Evolutionary conservation across 2,329 filamentous ascomycete genomes (phyloP).

Genomic region (Paecilomyces sp.): DNA sequence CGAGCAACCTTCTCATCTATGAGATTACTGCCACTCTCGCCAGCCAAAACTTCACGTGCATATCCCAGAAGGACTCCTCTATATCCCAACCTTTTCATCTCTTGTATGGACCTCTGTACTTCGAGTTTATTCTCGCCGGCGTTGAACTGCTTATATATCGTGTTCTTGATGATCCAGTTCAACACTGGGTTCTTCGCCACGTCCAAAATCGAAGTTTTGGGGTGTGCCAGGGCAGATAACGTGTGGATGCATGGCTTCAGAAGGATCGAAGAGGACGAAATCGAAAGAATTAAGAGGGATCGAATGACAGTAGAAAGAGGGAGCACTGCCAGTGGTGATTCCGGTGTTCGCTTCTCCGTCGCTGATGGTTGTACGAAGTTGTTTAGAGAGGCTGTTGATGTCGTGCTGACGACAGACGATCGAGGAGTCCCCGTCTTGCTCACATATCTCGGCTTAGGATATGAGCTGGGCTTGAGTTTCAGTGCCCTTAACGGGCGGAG

Average conservation of each 20-base stretch:
- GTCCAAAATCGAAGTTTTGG: slow-evolving; percentile 38
- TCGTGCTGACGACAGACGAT: slow-evolving; percentile 17
- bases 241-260: slow-evolving; percentile 64
- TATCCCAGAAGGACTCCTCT: slow-evolving; percentile 49
- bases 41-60: slow-evolving; percentile 50
- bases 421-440: slow-evolving; percentile 25
- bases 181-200: slow-evolving; percentile 43
- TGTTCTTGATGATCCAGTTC: slow-evolving; percentile 37
- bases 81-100: slow-evolving; percentile 44
- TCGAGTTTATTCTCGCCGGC: slow-evolving; percentile 45
- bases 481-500: slow-evolving; percentile 19
- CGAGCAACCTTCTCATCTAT: slow-evolving; percentile 23
- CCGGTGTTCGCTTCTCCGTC: slow-evolving; percentile 14
- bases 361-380: slow-evolving; percentile 12
- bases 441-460: slow-evolving; percentile 16
- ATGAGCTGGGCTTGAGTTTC: slow-evolving; percentile 7
- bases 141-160: slow-evolving; percentile 52
- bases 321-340: slow-evolving; percentile 27
- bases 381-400: slow-evolving; percentile 10
- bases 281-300: slow-evolving; percentile 28
- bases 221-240: slow-evolving; percentile 52
- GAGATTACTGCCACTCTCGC: slow-evolving; percentile 21
- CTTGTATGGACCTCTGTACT: slow-evolving; percentile 38
- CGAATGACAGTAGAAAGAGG: slow-evolving; percentile 30
- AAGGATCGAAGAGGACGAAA: slow-evolving; percentile 44